These are phyloP conservation scores for Pseudogymnoascus sp. DNA, from an alignment of 2,329 filamentous ascomycete genomes.

Conservation along the genomic window DNA sequence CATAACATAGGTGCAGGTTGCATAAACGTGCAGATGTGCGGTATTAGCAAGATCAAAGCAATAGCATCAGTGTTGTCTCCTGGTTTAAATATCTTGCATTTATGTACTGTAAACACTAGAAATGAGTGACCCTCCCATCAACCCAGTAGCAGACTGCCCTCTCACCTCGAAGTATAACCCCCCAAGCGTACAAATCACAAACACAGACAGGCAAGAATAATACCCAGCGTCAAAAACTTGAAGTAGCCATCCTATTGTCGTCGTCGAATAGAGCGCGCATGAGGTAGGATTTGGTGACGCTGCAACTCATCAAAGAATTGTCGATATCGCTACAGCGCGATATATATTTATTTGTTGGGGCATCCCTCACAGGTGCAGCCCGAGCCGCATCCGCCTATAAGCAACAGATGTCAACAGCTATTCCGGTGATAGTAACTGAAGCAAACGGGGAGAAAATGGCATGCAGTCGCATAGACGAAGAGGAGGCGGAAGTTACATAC, in stretches of 20 bases:
- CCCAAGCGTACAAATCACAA: background rate
- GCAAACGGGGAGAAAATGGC: background rate
- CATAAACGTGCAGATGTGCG: too few relatives aligned
- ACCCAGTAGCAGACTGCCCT: background rate
- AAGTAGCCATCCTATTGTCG: background rate
- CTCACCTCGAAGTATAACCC: background rate
- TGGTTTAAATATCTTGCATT: background rate
- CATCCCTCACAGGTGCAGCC: constrained; percentile 1
- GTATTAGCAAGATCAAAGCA: background rate
- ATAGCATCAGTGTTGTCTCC: background rate
- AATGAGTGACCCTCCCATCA: background rate
- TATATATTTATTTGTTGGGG: background rate
- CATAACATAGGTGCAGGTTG: too few relatives aligned
- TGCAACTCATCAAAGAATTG: background rate
- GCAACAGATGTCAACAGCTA: background rate
- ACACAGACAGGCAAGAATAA: background rate
- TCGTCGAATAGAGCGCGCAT: background rate
- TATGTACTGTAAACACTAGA: background rate
- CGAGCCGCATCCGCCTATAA: background rate
- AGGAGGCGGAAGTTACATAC: background rate
- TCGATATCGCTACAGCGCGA: background rate
- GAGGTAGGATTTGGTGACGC: background rate
- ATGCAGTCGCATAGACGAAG: background rate
- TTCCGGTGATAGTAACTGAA: background rate
- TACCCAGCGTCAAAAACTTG: background rate